These are phyloP conservation scores for Schizochytrium sp. DNA, from an alignment of 108 stramenopile species.

Conservation along the genomic window DNA sequence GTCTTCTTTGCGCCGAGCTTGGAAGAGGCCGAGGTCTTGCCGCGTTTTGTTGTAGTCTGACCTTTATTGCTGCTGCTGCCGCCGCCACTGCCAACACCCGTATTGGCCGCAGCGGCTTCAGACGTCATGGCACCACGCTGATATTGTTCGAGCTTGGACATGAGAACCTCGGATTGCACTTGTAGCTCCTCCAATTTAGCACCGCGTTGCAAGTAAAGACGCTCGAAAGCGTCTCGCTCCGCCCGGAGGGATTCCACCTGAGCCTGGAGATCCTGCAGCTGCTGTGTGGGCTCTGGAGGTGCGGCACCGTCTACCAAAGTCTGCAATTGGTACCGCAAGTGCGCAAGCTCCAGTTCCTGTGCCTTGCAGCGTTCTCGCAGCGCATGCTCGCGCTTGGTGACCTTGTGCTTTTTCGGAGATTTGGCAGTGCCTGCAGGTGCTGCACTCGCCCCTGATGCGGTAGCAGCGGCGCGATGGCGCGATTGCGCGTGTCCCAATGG, in stretches of 20 bases:
- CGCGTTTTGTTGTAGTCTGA: too few species aligned
- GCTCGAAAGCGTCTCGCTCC: neutral
- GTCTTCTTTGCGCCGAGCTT: too few species aligned
- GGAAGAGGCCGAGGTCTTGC: too few species aligned
- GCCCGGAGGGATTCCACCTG: neutral
- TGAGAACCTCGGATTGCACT: neutral
- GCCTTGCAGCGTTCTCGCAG: neutral
- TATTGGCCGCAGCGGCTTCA: neutral
- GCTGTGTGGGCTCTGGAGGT: neutral
- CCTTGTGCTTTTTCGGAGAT: neutral
- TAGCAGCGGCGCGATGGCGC: too few species aligned
- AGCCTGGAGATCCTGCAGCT: neutral
- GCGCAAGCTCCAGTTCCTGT: neutral
- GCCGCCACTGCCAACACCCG: neutral
- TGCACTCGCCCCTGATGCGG: too few species aligned
- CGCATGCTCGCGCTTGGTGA: neutral
- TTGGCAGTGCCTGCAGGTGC: neutral
- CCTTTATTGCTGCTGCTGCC: too few species aligned
- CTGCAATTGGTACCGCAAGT: neutral
- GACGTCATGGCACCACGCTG: neutral
- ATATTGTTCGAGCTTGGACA: neutral
- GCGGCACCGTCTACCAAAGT: neutral
- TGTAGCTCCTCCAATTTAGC: neutral
- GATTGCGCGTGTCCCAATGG: too few species aligned
- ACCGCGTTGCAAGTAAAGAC: neutral